A percentile compares a stretch with the other conserved stretches of the same genome.
These are phyloP conservation scores for Euptelea pleiosperma DNA, from an alignment of 164 flowering plant genomes.

Conservation along the genomic window DNA sequence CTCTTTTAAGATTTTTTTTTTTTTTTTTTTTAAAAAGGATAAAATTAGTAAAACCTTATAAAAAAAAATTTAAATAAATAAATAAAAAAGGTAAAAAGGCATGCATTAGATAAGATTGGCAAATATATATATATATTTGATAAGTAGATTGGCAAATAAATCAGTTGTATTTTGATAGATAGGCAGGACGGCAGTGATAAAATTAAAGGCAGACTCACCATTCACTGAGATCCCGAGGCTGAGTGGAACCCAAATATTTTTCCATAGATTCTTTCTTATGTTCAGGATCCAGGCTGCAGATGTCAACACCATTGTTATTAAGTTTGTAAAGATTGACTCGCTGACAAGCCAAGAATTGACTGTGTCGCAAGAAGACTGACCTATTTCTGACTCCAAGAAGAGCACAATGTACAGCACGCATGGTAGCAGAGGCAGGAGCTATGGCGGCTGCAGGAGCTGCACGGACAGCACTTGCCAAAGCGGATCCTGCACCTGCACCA, in stretches of 20 bases:
- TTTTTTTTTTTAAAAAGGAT: too few relatives aligned
- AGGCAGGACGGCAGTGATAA: too few relatives aligned
- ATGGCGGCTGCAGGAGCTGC: constrained; percentile 92
- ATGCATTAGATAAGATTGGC: not conserved
- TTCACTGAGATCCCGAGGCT: constrained; percentile 26
- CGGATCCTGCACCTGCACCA: constrained; percentile 85
- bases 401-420: constrained; percentile 77
- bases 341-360: not conserved
- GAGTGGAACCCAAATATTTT: constrained; percentile 67
- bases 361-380: constrained; percentile 26
- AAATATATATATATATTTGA: too few relatives aligned
- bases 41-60: too few relatives aligned
- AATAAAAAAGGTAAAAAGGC: not conserved
- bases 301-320: constrained; percentile 5
- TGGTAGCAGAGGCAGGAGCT: constrained; percentile 89
- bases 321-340: not conserved
- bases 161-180: not conserved
- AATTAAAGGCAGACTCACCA: too few relatives aligned
- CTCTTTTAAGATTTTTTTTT: too few relatives aligned
- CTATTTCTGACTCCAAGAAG: constrained; percentile 95
- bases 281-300: constrained; percentile 92
- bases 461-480: constrained; percentile 73
- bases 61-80: too few relatives aligned
- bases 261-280: constrained; percentile 84
- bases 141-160: too few relatives aligned